phyloP scores from a whole-genome alignment of 1,284 basidiomycete genomes.

The Cystobasidium pallidum region DNA sequence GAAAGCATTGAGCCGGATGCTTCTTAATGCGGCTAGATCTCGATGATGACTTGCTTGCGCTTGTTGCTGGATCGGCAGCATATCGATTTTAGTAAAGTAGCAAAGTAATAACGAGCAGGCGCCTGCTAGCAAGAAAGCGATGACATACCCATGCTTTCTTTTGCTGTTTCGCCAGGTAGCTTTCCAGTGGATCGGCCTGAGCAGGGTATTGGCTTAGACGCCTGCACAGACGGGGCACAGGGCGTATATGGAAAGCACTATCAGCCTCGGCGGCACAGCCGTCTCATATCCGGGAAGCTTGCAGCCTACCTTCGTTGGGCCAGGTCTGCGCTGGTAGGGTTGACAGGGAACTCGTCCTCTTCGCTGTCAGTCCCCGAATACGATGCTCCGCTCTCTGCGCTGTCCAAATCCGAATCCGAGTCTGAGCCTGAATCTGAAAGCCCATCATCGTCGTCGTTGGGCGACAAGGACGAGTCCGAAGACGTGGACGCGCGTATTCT shows the following conservation, averaged over 20 bases:
- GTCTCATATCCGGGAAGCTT: not conserved
- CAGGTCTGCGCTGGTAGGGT: constrained; percentile 12
- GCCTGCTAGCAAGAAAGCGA: not conserved
- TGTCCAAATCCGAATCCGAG: not conserved
- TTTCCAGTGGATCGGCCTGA: constrained; percentile 34
- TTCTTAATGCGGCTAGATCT: constrained; percentile 39
- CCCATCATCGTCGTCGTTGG: not conserved
- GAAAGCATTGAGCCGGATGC: constrained; percentile 41
- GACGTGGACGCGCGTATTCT: constrained; percentile 1
- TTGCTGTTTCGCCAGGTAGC: constrained; percentile 35
- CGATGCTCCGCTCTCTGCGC: constrained; percentile 1
- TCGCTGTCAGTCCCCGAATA: constrained; percentile 34
- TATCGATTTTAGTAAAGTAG: too few relatives aligned
- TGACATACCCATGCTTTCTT: constrained; percentile 39
- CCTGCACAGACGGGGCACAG: not conserved
- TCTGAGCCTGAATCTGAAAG: constrained; percentile 1
- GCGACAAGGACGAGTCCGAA: constrained; percentile 18
- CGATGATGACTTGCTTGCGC: constrained; percentile 40
- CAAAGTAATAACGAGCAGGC: too few relatives aligned
- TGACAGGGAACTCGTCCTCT: constrained; percentile 42
- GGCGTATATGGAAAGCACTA: not conserved
- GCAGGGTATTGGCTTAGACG: constrained; percentile 36
- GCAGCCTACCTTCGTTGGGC: constrained; percentile 12
- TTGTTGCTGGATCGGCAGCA: constrained; percentile 39
- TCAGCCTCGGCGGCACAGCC: not conserved